A percentile compares a stretch with the other conserved stretches of the same genome.
phyloP scores from a whole-genome alignment of 2,329 filamentous ascomycete genomes.

The Trichoderma brevicompactum region DNA sequence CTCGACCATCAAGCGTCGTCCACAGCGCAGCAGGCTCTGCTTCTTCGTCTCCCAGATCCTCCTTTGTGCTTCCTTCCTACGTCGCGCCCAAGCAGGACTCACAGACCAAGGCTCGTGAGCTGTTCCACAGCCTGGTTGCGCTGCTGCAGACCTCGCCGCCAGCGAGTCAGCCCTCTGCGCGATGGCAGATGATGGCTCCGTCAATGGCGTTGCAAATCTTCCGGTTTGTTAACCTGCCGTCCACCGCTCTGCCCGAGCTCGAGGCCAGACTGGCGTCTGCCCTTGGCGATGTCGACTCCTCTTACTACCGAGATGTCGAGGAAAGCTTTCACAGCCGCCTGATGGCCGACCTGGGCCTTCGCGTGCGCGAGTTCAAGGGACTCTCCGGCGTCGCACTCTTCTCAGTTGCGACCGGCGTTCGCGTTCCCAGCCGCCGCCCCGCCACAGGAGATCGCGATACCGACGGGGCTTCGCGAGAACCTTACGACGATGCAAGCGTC shows the following conservation, averaged over 20 bases:
- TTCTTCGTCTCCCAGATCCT: slow-evolving; percentile 57
- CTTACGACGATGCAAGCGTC: slow-evolving; percentile 58
- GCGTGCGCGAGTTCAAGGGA: slow-evolving; percentile 57
- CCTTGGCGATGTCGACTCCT: slow-evolving; percentile 49
- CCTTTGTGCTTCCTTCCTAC: slow-evolving; percentile 46
- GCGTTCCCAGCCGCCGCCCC: slow-evolving; percentile 46
- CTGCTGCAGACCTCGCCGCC: slow-evolving; percentile 57
- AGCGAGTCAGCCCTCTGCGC: slow-evolving; percentile 47
- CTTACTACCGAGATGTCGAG: slow-evolving; percentile 55
- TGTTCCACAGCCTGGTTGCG: slow-evolving; percentile 59
- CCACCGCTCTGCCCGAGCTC: slow-evolving; percentile 52
- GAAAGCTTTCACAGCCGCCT: slow-evolving; percentile 54
- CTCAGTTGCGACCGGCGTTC: slow-evolving; percentile 58
- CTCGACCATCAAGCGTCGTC: slow-evolving; percentile 57
- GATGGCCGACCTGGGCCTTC: slow-evolving; percentile 52
- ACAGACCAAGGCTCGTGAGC: slow-evolving; percentile 50
- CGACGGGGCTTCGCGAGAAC: slow-evolving; percentile 46
- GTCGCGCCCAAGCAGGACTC: slow-evolving; percentile 47
- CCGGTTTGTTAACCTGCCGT: slow-evolving; percentile 58
- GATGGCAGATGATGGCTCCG: slow-evolving; percentile 59
- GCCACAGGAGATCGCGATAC: slow-evolving; percentile 44
- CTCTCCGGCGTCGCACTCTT: slow-evolving; percentile 60
- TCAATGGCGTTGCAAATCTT: slow-evolving; percentile 63
- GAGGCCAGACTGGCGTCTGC: slow-evolving; percentile 55
- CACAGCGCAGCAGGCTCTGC: slow-evolving; percentile 55